Conservation (phyloP, 805 yeast genomes). For the Candida morakotiae region DNA sequence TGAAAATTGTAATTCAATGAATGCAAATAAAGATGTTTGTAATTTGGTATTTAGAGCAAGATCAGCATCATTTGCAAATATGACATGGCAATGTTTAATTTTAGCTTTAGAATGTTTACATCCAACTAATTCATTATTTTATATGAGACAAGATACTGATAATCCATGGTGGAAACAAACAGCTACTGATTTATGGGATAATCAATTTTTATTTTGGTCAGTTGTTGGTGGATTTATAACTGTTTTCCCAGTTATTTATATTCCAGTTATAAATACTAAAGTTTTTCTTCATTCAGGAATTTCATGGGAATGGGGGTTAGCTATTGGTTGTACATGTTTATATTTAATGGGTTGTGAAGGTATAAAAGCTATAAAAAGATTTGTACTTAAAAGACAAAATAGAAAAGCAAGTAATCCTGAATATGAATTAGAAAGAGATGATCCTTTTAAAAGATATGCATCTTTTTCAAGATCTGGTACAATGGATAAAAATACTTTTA, state of each 20-base stretch:
- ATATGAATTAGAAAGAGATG: constrained; percentile 39
- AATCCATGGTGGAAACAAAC: constrained; percentile 35
- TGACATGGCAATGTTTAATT: constrained; percentile 40
- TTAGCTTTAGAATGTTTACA: constrained; percentile 41
- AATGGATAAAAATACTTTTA: constrained; percentile 15
- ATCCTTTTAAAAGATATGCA: constrained; percentile 37
- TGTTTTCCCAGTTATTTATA: constrained; percentile 38
- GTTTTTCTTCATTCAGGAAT: constrained; percentile 36
- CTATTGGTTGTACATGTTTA: constrained; percentile 26
- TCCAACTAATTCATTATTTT: constrained; percentile 29
- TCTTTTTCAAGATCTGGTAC: constrained; percentile 38
- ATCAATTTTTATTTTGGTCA: constrained; percentile 36
- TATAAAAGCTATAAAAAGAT: constrained; percentile 37
- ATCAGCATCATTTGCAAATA: constrained; percentile 34
- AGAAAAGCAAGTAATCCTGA: constrained; percentile 24
- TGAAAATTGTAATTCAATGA: constrained; percentile 25
- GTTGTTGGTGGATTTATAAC: constrained; percentile 30
- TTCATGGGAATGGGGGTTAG: constrained; percentile 38
- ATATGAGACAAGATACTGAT: constrained; percentile 34
- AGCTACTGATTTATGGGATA: constrained; percentile 30
- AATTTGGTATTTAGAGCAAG: constrained; percentile 34
- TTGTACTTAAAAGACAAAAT: constrained; percentile 19
- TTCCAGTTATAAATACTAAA: constrained; percentile 37
- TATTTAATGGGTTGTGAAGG: constrained; percentile 33
- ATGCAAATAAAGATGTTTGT: constrained; percentile 19